Conservation (phyloP, 495 filamentous ascomycete genomes). For the Aspergillus carlsbadensis region DNA sequence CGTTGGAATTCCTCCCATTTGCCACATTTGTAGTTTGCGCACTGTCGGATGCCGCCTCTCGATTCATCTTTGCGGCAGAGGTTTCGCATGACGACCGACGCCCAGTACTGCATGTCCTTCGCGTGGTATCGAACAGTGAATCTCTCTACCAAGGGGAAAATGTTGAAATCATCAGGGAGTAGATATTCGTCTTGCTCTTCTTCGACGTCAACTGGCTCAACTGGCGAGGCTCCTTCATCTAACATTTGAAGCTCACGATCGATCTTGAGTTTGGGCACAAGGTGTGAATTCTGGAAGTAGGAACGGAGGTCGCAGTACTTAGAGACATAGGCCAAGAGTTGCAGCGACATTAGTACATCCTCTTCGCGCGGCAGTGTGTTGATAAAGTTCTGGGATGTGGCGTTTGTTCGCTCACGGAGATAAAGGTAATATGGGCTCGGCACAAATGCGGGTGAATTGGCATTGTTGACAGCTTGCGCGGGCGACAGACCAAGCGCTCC, state of each 20-base stretch:
- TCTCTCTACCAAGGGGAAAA: conserved; percentile 97
- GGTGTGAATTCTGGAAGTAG: conserved; percentile 92
- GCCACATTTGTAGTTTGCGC: conserved; percentile 95
- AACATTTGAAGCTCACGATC: conserved; percentile 77
- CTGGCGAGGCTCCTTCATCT: conserved; percentile 60
- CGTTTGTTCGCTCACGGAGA: conserved; percentile 66
- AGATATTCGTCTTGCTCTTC: conserved; percentile 89
- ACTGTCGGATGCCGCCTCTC: conserved; percentile 90
- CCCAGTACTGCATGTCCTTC: conserved; percentile 99
- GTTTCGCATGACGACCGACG: conserved; percentile 97
- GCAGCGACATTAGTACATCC: conserved; percentile 97
- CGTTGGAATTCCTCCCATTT: conserved; percentile 96
- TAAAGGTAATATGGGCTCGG: conserved; percentile 72
- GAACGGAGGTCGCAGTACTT: conserved; percentile 96
- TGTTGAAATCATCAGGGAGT: conserved; percentile 91
- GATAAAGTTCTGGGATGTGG: conserved; percentile 64
- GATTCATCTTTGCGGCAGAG: conserved; percentile 97
- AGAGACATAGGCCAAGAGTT: conserved; percentile 94
- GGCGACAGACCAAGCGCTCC: conserved; percentile 74
- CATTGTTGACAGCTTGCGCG: conserved; percentile 65
- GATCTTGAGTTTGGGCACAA: conserved; percentile 90
- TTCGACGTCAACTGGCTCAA: conserved; percentile 47
- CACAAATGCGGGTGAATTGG: conserved; percentile 69
- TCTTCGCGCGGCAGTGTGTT: conserved; percentile 93
- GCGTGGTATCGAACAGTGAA: conserved; percentile 94